Base-by-base conservation (phyloP, 495 filamentous ascomycete species). In the Amniculicola lignicola region DNA sequence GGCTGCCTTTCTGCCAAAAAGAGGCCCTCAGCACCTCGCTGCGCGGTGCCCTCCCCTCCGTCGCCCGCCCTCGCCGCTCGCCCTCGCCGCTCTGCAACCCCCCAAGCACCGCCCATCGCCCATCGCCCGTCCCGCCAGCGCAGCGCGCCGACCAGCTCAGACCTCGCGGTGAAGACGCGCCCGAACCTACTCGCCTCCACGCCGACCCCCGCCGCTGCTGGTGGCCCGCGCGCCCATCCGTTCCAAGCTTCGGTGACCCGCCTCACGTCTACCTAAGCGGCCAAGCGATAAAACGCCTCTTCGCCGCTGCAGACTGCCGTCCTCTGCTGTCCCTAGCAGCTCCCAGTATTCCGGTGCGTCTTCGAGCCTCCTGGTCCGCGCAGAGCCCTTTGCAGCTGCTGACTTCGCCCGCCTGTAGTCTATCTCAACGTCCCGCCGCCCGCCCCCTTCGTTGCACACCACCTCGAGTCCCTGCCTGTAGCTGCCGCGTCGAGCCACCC, bases 241-340 rank as follows among this genome's bases (percentile, higher is more conserved):
- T 51, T 45, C 37, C 38, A 27, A 59, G 55, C 55, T 60, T 60
- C 57, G 57, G 49, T 54, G 28, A 37, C 47, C 49, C 49, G 42
- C 49, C 49, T 54, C 50, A 41, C 57, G 49, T 54, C 50, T 28
- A 49, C 44, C 19, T n/a, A n/a, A 18, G 45, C 46, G 19, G 55
- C 57, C 49, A 46, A 59, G 49, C 57, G 41, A 48, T 54, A 54
- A 54, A 47, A 47, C 51, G 35, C 42, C 50, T 27, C 48, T 40
- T 52, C 46, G 33, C 14, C 56, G 47, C 47, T 49, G 42, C 49
- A 54, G 28, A 35, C 24, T 16, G 31, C 50, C 48, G 24, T 25
- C n/a, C 22, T 22, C 24, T 4, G 4, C 56, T 40, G 42, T 38
- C 45, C 2, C n/a, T 23, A 25, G 33, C 56, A 23, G 40, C 21